Base-by-base conservation (phyloP, 2,329 filamentous ascomycete genomes). In the Hypoxylon sp. region DNA sequence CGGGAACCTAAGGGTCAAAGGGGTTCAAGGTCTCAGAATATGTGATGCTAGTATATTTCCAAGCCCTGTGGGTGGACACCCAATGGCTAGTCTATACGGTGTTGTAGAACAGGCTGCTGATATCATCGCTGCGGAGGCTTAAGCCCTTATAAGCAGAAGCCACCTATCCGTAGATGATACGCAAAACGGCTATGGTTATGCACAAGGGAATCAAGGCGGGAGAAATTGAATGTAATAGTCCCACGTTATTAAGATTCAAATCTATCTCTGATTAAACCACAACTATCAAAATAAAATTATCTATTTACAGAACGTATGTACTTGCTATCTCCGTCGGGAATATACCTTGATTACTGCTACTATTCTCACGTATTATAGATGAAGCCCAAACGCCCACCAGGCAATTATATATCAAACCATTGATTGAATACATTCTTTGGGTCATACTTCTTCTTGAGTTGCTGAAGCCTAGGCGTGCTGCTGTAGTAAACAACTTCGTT, bases 51-150 rank as follows among this genome's bases (percentile, higher is more conserved):
- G 77, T 9, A 75, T 81, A 6, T 75, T 81, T 19, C 79, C 80
- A 1, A 64, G 75, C 21, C 63, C 75, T 2, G 75, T 79, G 3
- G 86, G 86, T 2, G 82, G 82, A 2, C 88, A 85, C 71, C 81
- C 84, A 25, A 80, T 82, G 3, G 74, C 85, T 0, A 82, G 86
- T 0, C 83, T 83, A 0, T 88, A 87, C 70, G 86, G 88, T 74
- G 78, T 88, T 25, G 83, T 82, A 4, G 87, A 89, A 77, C 89
- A 89, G 77, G 87, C 87, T 0, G 85, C 86, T 1, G 87, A 87
- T 73, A 84, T 84, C 10, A 89, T 74, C 23, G 41, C 67, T n/a
- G 63, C n/a, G 14, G 41, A 17, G 3, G 60, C 60, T 38, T 56
- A 21, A 32, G 38, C 7, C 51, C 60, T 38, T 43, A 21, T 23